A percentile compares a stretch with the other conserved stretches of the same genome.
These are phyloP conservation scores for Carex myosuroides DNA, from an alignment of 176 grass and related monocot species.

Conservation along the genomic window DNA sequence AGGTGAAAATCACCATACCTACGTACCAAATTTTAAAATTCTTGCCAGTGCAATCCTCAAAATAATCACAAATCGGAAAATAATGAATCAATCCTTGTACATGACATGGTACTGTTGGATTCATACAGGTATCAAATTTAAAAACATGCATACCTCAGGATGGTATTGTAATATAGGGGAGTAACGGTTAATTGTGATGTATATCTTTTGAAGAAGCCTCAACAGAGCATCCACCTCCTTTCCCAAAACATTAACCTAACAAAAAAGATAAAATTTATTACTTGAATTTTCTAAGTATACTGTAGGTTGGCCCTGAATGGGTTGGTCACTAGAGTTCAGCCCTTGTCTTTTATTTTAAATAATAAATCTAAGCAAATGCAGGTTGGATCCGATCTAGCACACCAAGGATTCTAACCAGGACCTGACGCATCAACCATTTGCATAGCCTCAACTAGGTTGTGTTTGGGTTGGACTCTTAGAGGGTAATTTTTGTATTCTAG, in stretches of 20 bases:
- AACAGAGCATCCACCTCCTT: slow-evolving; percentile 75
- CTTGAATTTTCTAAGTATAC: not conserved
- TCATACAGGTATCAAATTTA: not conserved
- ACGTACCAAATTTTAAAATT: not conserved
- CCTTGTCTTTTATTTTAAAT: not conserved
- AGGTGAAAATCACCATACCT: not conserved
- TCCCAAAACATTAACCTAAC: slow-evolving; percentile 72
- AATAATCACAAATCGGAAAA: not conserved
- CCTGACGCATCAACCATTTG: not conserved
- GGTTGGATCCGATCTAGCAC: not conserved
- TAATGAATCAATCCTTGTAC: not conserved
- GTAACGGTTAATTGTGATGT: slow-evolving; percentile 74
- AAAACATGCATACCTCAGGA: slow-evolving; percentile 60
- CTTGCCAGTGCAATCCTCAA: not conserved
- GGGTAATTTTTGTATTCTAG: not conserved
- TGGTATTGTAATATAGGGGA: slow-evolving; percentile 79
- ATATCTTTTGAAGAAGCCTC: slow-evolving; percentile 82
- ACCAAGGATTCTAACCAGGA: not conserved
- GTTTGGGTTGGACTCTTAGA: not conserved
- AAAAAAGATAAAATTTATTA: slow-evolving; percentile 5
- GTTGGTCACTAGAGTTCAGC: not conserved
- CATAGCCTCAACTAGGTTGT: not conserved
- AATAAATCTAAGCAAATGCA: not conserved
- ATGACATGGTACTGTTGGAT: not conserved
- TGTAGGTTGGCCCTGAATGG: not conserved